Base-by-base conservation (phyloP, 768 basidiomycete species). In the Lactarius psammicola region DNA sequence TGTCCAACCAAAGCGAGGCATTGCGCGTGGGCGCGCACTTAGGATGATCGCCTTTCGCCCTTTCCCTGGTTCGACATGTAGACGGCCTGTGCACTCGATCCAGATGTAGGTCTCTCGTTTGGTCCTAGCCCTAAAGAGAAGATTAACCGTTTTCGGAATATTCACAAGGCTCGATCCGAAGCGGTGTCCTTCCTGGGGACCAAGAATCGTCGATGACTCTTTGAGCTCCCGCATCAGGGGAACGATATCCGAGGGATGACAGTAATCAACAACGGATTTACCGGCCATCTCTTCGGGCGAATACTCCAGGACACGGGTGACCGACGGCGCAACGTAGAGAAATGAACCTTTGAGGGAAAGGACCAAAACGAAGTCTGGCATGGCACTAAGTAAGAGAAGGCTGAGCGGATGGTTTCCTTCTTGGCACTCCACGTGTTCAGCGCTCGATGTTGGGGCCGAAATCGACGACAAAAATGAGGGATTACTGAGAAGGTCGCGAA, bases 21-120 rank as follows among this genome's bases (percentile, higher is more conserved):
- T 88, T 71, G 82, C 82, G 54, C 88, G 78, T 34, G 88, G 84
- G 10, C 96, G 82, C 0, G 90, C 95, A 63, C 85, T 86, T n/a
- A 99, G 81, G 40, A 99, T 86, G 72, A 99, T 94, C 2, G 94
- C 93, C 77, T 98, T 97, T 42, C 94, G 80, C 0, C 94, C 94
- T 73, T 98, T 98, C 1, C 94, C 94, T 0, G 94, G 89, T 78
- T 99, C 96, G 63, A 92, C 84, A 71, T 95, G 90, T 46, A 98
- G 81, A 34, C 92, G 81, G 1, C 96, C 96, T n/a, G 88, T 81
- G 58, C 87, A 89, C 74, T 97, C 94, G 18, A 98, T 80, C 96
- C 96, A 99, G 23, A 94, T 83, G 76, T 89, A 95, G 1, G 71
- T 71, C 2, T 80, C 84, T 55, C 75, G 70, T 74, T 90, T 93